Conservation (phyloP, 176 grass and related monocot species). For the Secale cereale region DNA sequence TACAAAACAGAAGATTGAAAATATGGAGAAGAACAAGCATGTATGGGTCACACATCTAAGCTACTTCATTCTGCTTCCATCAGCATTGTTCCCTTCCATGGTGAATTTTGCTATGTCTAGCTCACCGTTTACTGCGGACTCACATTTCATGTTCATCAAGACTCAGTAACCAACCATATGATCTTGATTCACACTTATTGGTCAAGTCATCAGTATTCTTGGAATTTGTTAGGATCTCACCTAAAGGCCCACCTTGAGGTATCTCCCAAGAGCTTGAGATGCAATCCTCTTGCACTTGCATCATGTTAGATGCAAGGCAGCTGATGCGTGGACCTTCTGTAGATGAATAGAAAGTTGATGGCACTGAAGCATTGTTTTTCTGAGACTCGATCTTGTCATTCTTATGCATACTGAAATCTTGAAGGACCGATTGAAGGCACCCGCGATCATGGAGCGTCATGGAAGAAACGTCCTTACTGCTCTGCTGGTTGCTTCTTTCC, state of each 20-base stretch:
- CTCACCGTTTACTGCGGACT: neutral
- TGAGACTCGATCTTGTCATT: slow-evolving; percentile 26
- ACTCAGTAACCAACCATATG: slow-evolving; percentile 51
- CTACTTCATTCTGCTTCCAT: neutral
- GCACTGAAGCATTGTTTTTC: slow-evolving; percentile 33
- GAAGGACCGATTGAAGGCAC: slow-evolving; percentile 52
- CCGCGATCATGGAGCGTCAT: slow-evolving; percentile 30
- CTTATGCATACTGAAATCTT: slow-evolving; percentile 55
- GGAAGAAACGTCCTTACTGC: slow-evolving; percentile 34
- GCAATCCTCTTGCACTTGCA: slow-evolving; percentile 45
- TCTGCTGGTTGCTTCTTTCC: slow-evolving; percentile 44
- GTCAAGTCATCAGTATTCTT: slow-evolving; percentile 31
- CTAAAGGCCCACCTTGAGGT: slow-evolving; percentile 62
- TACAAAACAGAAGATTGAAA: slow-evolving; percentile 1
- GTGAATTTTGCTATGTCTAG: slow-evolving; percentile 7
- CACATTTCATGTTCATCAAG: slow-evolving; percentile 34
- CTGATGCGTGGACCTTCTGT: slow-evolving; percentile 10
- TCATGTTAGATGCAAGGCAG: slow-evolving; percentile 29
- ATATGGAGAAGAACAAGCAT: slow-evolving; percentile 18
- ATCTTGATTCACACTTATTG: slow-evolving; percentile 31
- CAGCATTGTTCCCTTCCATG: neutral
- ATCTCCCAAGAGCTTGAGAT: slow-evolving; percentile 57
- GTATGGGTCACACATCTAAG: neutral
- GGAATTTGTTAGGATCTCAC: slow-evolving; percentile 68
- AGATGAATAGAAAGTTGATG: slow-evolving; percentile 32